Evolutionary conservation across 2,329 filamentous ascomycete species (phyloP), one percentile per base, ranked within the genome.

Genomic region (Trichoderma sp.): DNA sequence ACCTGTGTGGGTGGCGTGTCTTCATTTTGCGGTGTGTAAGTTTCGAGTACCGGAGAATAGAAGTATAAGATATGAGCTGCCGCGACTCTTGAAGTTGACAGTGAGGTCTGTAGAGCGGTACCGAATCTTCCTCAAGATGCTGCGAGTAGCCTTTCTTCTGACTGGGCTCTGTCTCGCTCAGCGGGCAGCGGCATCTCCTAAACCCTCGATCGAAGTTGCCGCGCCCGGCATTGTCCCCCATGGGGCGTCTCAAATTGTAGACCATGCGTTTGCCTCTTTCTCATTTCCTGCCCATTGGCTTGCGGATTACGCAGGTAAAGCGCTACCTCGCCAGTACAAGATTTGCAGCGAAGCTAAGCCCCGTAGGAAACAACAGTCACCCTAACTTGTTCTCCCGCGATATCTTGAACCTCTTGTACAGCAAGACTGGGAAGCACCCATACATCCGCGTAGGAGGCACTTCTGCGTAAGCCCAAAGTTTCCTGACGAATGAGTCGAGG

Each of bases 221-320:
- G 57, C 57, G 26, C 57, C 57, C 50, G 30, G 17, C 9, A 12
- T 7, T 15, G 57, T 50, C 15, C 57, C 57, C 24, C 30, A 4
- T 43, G 45, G 57, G 7, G 57, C 45, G 3, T 60, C 57, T 5
- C 45, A 50, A 50, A 43, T 60, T 19, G 57, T 60, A 17, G 57
- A 60, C 17, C 57, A 60, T 43, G 57, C 57, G 19, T 60, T 60
- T 6, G 57, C 57, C 17, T 60, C 57, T 19, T 60, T 60, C 21
- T 60, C 57, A 19, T 60, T 60, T 10, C 57, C 57, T 2, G 57
- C 57, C 10, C 57, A 60, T 50, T 60, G 57, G 57, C 45, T 60
- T 43, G 44, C 57, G 1, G 57, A 60, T 50, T 60, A 51, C 41
- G 57, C 57, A 19, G 57, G 57, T 60, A 58, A 21, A 19, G 2